Base-by-base conservation (phyloP, 169 alveolate species). In the Eimeria praecox region DNA sequence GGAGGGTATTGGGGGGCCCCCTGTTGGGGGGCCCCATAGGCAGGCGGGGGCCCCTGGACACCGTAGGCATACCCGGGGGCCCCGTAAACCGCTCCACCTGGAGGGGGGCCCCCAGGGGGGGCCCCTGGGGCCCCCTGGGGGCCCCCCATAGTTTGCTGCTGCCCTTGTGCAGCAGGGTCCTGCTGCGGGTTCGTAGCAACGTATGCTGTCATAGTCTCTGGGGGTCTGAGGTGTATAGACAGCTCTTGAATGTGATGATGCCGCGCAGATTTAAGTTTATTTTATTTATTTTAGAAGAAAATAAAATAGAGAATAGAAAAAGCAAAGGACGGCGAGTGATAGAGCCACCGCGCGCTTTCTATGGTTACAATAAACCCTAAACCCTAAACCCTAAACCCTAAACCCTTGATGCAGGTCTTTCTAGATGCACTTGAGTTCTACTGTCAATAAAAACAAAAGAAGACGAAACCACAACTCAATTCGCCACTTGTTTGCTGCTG, bases 321-420 rank as follows among this genome's bases (percentile, higher is more conserved):
- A 69, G 80, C 80, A 69, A 22, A 35, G 10, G 80, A 35, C 10
- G 20, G 38, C 6, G 80, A 30, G 46, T 10, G n/a, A 12, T 42
- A 42, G 44, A 18, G 44, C 46, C 10, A 22, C 46, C 18, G 80
- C 38, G 42, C 80, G 80, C 80, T 69, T 69, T 30, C 80, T 35
- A 22, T 42, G 10, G 44, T 42, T 8, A 24, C 80, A n/a, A 24
- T 35, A 35, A 69, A 35, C 80, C 80, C 80, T 69, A 69, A 69
- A 69, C 80, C 80, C 80, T 69, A 69, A 69, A 69, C 80, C 80
- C 80, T 69, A 69, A 69, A 69, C 80, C 80, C 80, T 69, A n/a
- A 16, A 64, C 75, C 75, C 75, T 3, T 18, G 46, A 42, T 35
- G n/a, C 46, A 22, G 20, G 44, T 69, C 3, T 69, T 69, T 35